A percentile compares a stretch with the other conserved stretches of the same genome.
These are phyloP conservation scores for Pulveroboletus sp. DNA, from an alignment of 1,284 basidiomycete species.

Conservation along the genomic window DNA sequence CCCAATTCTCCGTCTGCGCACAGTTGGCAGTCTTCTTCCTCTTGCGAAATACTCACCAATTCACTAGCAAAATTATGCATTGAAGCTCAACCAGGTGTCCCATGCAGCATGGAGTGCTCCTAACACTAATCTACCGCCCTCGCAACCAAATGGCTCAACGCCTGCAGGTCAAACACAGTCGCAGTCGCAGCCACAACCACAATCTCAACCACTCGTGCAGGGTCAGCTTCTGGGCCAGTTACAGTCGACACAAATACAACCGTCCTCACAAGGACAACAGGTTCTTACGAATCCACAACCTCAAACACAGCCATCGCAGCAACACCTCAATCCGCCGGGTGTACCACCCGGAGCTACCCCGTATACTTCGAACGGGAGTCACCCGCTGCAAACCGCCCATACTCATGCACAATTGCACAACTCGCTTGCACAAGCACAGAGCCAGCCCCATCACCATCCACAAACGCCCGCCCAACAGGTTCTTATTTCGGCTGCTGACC, in stretches of 20 bases:
- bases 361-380: constrained; percentile 48
- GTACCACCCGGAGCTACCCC: constrained; percentile 45
- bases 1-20: not conserved
- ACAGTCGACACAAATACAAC: constrained; percentile 32
- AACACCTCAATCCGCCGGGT: constrained; percentile 55
- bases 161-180: constrained; percentile 37
- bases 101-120: constrained; percentile 63
- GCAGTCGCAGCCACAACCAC: constrained; percentile 21
- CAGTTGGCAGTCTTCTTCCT: not conserved
- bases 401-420: constrained; percentile 36
- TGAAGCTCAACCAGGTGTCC: constrained; percentile 63
- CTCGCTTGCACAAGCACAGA: constrained; percentile 31
- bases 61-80: constrained; percentile 53
- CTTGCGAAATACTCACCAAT: constrained; percentile 16
- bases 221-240: constrained; percentile 34
- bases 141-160: constrained; percentile 35
- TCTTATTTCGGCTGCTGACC: constrained; percentile 89
- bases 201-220: constrained; percentile 31
- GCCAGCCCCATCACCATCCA: constrained; percentile 52
- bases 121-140: constrained; percentile 37
- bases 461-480: constrained; percentile 95
- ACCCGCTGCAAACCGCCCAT: constrained; percentile 38
- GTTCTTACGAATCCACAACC: constrained; percentile 32
- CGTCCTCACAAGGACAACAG: constrained; percentile 42
- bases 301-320: constrained; percentile 31